Percentiles rank a stretch among this genome's conserved stretches.
Conservation (phyloP, 176 grass and related monocot species). For the Zea luxurians region DNA sequence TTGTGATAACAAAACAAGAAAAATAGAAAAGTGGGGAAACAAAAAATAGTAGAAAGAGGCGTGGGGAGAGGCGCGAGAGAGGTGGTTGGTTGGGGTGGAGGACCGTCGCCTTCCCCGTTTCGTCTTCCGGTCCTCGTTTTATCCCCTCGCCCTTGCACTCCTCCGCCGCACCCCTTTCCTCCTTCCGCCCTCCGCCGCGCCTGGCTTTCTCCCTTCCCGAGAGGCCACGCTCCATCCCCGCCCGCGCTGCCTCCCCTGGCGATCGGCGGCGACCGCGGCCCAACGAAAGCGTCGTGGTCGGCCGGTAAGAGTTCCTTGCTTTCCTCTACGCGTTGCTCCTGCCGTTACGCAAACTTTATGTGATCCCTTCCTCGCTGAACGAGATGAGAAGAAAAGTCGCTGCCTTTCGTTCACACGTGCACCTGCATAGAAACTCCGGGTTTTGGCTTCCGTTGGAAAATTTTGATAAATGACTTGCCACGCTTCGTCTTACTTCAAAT, state of each 20-base stretch:
- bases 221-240: conserved; percentile 19
- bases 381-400: background rate
- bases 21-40: background rate
- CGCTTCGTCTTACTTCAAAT: background rate
- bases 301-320: conserved; percentile 24
- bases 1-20: background rate
- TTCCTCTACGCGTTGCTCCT: background rate
- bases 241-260: conserved; percentile 30
- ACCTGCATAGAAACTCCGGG: background rate
- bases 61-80: conserved; percentile 15
- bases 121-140: conserved; percentile 33
- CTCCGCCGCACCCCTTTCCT: background rate
- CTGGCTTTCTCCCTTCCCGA: conserved; percentile 2
- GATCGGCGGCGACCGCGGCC: conserved; percentile 26
- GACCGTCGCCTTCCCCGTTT: conserved; percentile 28
- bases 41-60: conserved; percentile 4
- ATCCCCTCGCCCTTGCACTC: conserved; percentile 10
- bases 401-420: background rate
- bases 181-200: background rate
- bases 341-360: background rate
- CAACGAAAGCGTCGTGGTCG: conserved; percentile 18
- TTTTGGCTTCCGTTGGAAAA: background rate
- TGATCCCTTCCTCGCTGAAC: background rate
- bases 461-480: background rate
- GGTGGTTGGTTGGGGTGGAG: background rate